These are phyloP conservation scores for Takashimella tepidaria DNA, from an alignment of 1,284 basidiomycete genomes.

Conservation along the genomic window DNA sequence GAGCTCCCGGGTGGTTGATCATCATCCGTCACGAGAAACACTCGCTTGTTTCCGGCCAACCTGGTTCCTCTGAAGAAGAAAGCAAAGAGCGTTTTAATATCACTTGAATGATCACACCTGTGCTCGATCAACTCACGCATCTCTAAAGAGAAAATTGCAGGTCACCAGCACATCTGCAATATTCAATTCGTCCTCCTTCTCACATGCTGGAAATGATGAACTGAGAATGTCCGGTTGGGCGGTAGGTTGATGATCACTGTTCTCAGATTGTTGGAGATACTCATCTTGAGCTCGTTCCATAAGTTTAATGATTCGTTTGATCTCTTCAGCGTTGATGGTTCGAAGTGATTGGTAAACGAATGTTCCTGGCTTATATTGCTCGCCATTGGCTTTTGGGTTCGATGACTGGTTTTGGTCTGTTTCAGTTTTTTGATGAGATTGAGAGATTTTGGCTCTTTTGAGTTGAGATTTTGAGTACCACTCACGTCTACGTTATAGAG, in stretches of 20 bases:
- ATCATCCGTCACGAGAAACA: conserved; percentile 89
- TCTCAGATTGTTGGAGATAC: conserved; percentile 18
- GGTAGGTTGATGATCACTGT: conserved; percentile 16
- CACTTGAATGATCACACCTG: conserved; percentile 10
- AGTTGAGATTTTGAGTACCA: neutral
- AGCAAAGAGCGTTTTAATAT: no score
- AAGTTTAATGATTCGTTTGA: conserved; percentile 56
- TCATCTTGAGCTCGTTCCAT: conserved; percentile 30
- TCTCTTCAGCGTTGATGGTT: conserved; percentile 71
- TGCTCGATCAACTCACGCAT: conserved; percentile 71
- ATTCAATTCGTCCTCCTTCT: conserved; percentile 35
- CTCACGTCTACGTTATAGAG: conserved; percentile 83
- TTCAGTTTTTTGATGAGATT: neutral
- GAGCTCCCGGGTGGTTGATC: conserved; percentile 56
- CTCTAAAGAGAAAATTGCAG: conserved; percentile 79
- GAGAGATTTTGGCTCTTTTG: neutral
- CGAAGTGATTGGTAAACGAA: conserved; percentile 70
- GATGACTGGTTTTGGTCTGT: neutral
- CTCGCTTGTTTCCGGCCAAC: conserved; percentile 72
- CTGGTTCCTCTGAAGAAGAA: conserved; percentile 68
- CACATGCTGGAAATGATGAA: conserved; percentile 35
- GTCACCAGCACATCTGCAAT: conserved; percentile 81
- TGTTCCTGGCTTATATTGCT: conserved; percentile 57
- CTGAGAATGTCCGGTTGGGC: conserved; percentile 33
- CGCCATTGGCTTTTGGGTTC: neutral